Evolutionary conservation across 352 stramenopile species (phyloP), one percentile per base, ranked within the genome.

Genomic region (Globisporangium paroecandrum): DNA sequence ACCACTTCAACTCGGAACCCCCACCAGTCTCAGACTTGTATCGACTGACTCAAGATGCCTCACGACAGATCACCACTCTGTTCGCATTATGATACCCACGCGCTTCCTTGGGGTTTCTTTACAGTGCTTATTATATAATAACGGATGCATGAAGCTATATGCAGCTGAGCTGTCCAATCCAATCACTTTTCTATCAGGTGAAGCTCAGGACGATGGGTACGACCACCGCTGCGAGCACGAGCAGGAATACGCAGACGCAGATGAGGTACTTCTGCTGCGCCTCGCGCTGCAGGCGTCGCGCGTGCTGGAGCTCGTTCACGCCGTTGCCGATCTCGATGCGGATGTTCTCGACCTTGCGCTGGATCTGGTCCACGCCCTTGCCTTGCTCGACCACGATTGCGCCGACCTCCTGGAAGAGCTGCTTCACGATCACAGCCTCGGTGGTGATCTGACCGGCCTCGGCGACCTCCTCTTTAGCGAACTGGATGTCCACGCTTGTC

Each of bases 381-480:
- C 83, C 82, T 64, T 90, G 84, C 61, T 91, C 78, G 47, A 72
- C 71, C 7, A 91, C 71, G 58, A 93, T 77, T n/a, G 71, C 68
- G 32, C 81, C 81, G 0, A 92, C 82, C 60, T 93, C 72, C 38
- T 78, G 83, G 71, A 93, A 93, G 6, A 91, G 66, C 22, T 85
- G 77, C 60, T 89, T 89, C 20, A 94, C 82, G 18, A 85, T 71
- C 22, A 86, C 77, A 12, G 85, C 83, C 62, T 93, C 86, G 38
- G 73, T 62, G 4, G 76, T 81, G 51, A 94, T 82, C 67, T 89
- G 78, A 12, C 83, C 71, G 13, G 83, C 80, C 62, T 89, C 82
- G 18, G 84, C 71, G n/a, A 90, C 77, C 38, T 91, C 85, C 53
- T 93, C 86, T 47, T 94, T 92, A 0, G 86, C 84, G n/a, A 75